Evolutionary conservation across 2,329 filamentous ascomycete genomes (phyloP).

Genomic region (Bisporella sp.): DNA sequence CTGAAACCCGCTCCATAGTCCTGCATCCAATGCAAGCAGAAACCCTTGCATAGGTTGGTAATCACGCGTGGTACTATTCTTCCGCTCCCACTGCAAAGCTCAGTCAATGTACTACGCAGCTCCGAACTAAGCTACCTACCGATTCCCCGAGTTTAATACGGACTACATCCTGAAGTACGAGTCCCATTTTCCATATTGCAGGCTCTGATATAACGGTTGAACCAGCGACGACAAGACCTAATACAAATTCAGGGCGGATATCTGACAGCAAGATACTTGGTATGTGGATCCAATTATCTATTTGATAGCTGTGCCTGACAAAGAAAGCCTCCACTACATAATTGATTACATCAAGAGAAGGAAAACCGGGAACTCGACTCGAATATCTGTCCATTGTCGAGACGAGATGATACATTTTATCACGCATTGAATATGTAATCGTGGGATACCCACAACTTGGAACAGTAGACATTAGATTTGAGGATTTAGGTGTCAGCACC

Average conservation of each 20-base stretch:
- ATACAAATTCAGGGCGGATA: constrained; percentile 9
- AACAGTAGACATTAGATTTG: background rate
- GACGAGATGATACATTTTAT: constrained; percentile 10
- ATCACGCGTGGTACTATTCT: constrained; percentile 43
- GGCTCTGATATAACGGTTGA: constrained; percentile 13
- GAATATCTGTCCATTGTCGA: constrained; percentile 3
- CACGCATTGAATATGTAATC: background rate
- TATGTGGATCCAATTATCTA: constrained; percentile 12
- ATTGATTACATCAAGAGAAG: constrained; percentile 13
- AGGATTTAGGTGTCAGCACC: constrained; percentile 7
- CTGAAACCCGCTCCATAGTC: constrained; percentile 52
- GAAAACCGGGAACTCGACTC: constrained; percentile 6
- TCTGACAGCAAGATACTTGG: constrained; percentile 5
- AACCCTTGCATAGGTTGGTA: constrained; percentile 44
- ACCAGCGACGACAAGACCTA: constrained; percentile 12
- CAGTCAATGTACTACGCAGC: background rate
- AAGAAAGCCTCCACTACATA: constrained; percentile 13
- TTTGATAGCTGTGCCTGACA: constrained; percentile 7
- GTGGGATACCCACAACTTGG: constrained; percentile 9
- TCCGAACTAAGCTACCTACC: constrained; percentile 3
- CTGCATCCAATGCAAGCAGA: constrained; percentile 42
- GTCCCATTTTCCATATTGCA: constrained; percentile 18
- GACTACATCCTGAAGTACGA: constrained; percentile 16
- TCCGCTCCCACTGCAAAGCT: constrained; percentile 36
- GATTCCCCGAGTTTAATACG: constrained; percentile 6